Evolutionary conservation across 2,329 filamentous ascomycete species (phyloP).

Genomic region (Alternaria rosae): DNA sequence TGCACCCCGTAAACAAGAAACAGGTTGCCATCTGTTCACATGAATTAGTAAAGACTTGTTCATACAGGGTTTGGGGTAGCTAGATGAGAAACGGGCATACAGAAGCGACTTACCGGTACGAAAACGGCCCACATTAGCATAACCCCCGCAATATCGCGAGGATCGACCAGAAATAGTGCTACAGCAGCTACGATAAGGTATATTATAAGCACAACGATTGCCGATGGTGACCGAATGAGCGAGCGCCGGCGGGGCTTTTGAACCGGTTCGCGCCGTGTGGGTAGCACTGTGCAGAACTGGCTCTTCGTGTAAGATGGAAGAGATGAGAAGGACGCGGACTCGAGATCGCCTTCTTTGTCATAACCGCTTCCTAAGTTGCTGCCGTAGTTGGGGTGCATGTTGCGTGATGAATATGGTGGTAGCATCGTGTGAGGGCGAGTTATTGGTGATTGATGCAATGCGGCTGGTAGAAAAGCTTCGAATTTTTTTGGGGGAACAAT

Average conservation of each 20-base stretch:
- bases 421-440: not conserved
- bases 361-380: not conserved
- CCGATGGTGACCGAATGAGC: not conserved
- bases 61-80: not conserved
- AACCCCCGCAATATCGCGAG: not conserved
- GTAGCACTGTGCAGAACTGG: not conserved
- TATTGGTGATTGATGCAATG: not conserved
- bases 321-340: not conserved
- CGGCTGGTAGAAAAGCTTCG: not conserved
- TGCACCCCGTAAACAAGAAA: not conserved
- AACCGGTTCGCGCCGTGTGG: not conserved
- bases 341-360: not conserved
- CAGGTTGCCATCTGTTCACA: not conserved
- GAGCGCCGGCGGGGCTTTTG: not conserved
- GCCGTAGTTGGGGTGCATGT: not conserved
- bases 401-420: not conserved
- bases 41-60: not conserved
- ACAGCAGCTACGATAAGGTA: not conserved
- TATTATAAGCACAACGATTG: not conserved
- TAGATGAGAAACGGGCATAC: not conserved
- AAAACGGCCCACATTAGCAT: not conserved
- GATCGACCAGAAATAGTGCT: not conserved
- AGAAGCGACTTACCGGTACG: not conserved
- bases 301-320: not conserved
- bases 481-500: not conserved